phyloP scores from a whole-genome alignment of 768 basidiomycete genomes.

The Zangia roseola region DNA sequence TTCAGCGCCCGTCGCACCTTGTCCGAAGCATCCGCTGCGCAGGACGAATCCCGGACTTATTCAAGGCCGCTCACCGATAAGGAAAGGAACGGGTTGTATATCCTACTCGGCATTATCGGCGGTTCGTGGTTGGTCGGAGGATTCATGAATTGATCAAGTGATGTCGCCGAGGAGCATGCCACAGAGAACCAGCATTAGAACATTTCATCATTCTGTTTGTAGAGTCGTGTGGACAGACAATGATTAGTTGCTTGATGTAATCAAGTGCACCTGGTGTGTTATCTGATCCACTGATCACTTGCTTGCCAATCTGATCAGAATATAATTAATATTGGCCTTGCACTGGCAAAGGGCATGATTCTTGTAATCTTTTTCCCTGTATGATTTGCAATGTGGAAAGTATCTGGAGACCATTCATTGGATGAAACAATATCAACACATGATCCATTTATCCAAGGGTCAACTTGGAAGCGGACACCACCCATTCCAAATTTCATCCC shows the following conservation, averaged over 20 bases:
- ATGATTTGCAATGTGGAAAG: background rate
- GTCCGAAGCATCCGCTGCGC: slow-evolving; percentile 12
- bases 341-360: too few species aligned
- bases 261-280: background rate
- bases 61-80: slow-evolving; percentile 40
- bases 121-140: slow-evolving; percentile 49
- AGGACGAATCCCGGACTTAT: slow-evolving; percentile 15
- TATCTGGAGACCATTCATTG: too few species aligned
- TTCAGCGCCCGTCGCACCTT: slow-evolving; percentile 23
- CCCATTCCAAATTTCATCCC: too few species aligned
- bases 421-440: too few species aligned
- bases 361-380: too few species aligned
- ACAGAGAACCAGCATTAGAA: slow-evolving; percentile 15
- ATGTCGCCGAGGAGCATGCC: slow-evolving; percentile 9
- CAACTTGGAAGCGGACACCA: too few species aligned
- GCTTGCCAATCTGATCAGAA: background rate
- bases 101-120: slow-evolving; percentile 46
- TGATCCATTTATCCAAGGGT: too few species aligned
- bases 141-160: slow-evolving; percentile 17
- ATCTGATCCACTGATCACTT: background rate
- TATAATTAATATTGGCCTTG: background rate
- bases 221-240: background rate
- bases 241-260: background rate
- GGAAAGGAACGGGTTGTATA: slow-evolving; percentile 48
- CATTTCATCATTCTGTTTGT: slow-evolving; percentile 1